Evolutionary conservation across 352 stramenopile genomes (phyloP).

Genomic region (Elongisporangium prolatum): DNA sequence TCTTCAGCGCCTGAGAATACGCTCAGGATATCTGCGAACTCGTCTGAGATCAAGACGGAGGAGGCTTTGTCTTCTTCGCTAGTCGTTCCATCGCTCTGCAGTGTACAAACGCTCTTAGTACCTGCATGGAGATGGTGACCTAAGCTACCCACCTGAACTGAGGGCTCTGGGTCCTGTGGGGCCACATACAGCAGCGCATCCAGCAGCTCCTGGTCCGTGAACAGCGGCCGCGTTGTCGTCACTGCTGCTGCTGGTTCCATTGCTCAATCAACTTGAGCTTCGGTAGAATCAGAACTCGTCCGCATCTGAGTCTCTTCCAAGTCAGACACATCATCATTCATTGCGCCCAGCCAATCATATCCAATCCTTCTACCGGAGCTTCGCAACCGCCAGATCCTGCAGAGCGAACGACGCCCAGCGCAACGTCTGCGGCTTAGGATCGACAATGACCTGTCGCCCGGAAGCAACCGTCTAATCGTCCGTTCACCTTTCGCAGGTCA

Average conservation of each 20-base stretch:
- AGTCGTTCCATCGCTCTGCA: conserved; percentile 6
- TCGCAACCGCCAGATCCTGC: no score
- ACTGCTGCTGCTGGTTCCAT: background rate
- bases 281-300: background rate
- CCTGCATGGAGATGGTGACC: background rate
- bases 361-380: no score
- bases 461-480: background rate
- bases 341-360: no score
- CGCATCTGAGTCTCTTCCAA: background rate
- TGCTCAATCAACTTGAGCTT: background rate
- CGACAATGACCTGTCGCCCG: no score
- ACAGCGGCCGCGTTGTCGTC: conserved; percentile 14
- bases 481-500: background rate
- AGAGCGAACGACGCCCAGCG: no score
- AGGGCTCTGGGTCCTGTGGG: conserved; percentile 10
- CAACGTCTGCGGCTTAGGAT: no score
- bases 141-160: background rate
- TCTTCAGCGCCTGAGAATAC: background rate
- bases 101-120: background rate
- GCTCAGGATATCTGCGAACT: conserved; percentile 6
- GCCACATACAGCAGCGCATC: conserved; percentile 27
- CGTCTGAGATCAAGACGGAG: conserved; percentile 6
- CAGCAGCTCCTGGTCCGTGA: conserved; percentile 46
- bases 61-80: conserved; percentile 3
- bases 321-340: background rate